These are phyloP conservation scores for Coprinopsis cinerea DNA, from an alignment of 768 basidiomycete genomes.

Conservation along the genomic window DNA sequence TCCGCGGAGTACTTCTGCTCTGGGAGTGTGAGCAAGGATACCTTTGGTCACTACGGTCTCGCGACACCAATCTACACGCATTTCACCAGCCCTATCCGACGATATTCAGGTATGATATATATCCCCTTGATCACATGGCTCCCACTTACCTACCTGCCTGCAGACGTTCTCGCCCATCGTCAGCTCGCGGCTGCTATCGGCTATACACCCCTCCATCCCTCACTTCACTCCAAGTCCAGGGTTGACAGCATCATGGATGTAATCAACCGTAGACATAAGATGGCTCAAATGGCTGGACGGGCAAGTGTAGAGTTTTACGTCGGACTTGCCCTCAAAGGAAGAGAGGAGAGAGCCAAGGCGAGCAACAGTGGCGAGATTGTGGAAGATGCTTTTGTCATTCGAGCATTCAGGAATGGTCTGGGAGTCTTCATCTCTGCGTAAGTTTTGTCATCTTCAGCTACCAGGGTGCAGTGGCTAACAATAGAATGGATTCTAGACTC, in stretches of 20 bases:
- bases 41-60: slow-evolving; percentile 97
- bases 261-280: slow-evolving; percentile 87
- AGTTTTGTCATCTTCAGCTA: slow-evolving; percentile 23
- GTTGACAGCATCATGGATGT: slow-evolving; percentile 83
- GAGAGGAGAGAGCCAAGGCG: slow-evolving; percentile 40
- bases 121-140: neutral
- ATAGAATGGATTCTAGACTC: slow-evolving; percentile 52
- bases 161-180: slow-evolving; percentile 90
- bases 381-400: slow-evolving; percentile 90
- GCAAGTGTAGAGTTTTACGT: slow-evolving; percentile 98
- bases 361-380: slow-evolving; percentile 34
- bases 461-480: neutral
- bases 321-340: slow-evolving; percentile 79
- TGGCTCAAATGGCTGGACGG: slow-evolving; percentile 96
- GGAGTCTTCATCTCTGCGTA: slow-evolving; percentile 96
- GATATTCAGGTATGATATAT: slow-evolving; percentile 70
- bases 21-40: slow-evolving; percentile 86
- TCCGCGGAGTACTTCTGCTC: slow-evolving; percentile 98
- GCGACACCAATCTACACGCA: slow-evolving; percentile 97
- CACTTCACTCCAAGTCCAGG: slow-evolving; percentile 81
- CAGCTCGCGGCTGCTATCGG: slow-evolving; percentile 89
- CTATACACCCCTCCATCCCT: slow-evolving; percentile 75
- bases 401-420: slow-evolving; percentile 90
- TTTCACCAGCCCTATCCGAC: slow-evolving; percentile 95
- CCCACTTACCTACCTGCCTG: neutral